phyloP scores from a whole-genome alignment of 2,329 filamentous ascomycete genomes.

The Diaporthe citriasiana region DNA sequence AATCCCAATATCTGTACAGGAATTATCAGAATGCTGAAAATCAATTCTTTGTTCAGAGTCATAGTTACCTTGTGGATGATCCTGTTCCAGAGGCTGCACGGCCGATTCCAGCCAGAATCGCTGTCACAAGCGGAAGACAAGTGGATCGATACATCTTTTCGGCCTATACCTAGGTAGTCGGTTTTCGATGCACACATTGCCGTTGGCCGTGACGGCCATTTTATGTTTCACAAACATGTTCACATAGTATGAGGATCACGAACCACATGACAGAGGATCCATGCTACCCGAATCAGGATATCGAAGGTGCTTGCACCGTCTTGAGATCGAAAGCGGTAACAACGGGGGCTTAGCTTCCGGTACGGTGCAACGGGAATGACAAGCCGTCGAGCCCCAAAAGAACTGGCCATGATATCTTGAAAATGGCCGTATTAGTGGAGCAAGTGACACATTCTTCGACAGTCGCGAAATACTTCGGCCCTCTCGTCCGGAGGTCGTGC shows the following conservation, averaged over 20 bases:
- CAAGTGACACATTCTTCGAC: background rate
- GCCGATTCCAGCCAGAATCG: background rate
- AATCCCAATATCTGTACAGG: slow-evolving; percentile 69
- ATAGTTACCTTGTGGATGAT: slow-evolving; percentile 10
- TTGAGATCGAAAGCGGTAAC: slow-evolving; percentile 21
- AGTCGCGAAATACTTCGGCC: background rate
- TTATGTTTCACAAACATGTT: background rate
- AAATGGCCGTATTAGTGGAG: background rate
- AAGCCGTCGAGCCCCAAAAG: slow-evolving; percentile 3
- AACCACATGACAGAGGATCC: slow-evolving; percentile 3
- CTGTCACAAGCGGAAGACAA: background rate
- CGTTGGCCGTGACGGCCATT: background rate
- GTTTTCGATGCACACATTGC: background rate
- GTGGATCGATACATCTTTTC: background rate
- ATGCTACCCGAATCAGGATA: background rate
- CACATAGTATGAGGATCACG: background rate
- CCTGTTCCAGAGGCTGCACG: slow-evolving; percentile 12
- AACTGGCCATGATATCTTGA: slow-evolving; percentile 8
- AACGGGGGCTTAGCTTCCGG: slow-evolving; percentile 9
- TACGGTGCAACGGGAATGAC: slow-evolving; percentile 14
- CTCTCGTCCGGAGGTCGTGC: background rate
- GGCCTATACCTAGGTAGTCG: background rate
- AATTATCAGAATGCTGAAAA: background rate
- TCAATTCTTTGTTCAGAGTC: accelerated
- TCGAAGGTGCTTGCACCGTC: slow-evolving; percentile 1